These are phyloP conservation scores for Trapa bicornis DNA, from an alignment of 345 rosid genomes.

Conservation along the genomic window DNA sequence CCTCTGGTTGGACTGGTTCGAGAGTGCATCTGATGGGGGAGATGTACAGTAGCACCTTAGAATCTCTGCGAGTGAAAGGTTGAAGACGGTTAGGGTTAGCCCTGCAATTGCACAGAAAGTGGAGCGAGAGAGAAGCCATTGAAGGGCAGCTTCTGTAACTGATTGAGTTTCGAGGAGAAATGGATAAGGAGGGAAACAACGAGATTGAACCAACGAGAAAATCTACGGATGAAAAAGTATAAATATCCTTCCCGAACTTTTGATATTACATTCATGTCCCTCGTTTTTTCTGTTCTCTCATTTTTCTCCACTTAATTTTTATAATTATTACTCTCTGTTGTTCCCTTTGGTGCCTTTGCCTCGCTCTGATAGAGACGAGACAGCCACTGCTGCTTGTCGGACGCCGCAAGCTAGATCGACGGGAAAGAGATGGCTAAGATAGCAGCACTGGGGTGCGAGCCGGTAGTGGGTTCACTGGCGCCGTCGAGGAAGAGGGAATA, in stretches of 20 bases:
- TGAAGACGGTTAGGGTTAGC: neutral
- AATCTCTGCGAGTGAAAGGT: neutral
- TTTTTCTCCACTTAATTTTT: neutral
- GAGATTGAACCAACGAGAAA: neutral
- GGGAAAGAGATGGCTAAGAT: slow-evolving; percentile 47
- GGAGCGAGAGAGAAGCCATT: slow-evolving; percentile 8
- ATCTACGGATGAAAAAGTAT: too few species aligned
- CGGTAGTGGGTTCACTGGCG: slow-evolving; percentile 64
- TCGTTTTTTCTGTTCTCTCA: neutral
- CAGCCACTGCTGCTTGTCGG: neutral
- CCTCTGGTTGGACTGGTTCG: slow-evolving; percentile 6
- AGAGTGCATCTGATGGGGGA: slow-evolving; percentile 7
- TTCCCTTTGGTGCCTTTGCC: neutral
- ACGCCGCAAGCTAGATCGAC: neutral
- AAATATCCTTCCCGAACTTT: neutral
- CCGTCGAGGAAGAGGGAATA: slow-evolving; percentile 69
- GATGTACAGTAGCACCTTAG: neutral
- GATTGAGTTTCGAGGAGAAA: neutral
- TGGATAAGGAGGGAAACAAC: neutral
- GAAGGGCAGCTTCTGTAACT: slow-evolving; percentile 2
- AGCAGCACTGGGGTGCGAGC: slow-evolving; percentile 59
- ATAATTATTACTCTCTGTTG: neutral
- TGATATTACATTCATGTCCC: neutral
- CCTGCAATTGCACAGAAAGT: slow-evolving; percentile 1
- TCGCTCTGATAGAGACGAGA: neutral